Percentiles rank a stretch among this genome's conserved stretches.
Evolutionary conservation across 2,329 filamentous ascomycete species (phyloP).

Genomic region (Aschersonia sp.): DNA sequence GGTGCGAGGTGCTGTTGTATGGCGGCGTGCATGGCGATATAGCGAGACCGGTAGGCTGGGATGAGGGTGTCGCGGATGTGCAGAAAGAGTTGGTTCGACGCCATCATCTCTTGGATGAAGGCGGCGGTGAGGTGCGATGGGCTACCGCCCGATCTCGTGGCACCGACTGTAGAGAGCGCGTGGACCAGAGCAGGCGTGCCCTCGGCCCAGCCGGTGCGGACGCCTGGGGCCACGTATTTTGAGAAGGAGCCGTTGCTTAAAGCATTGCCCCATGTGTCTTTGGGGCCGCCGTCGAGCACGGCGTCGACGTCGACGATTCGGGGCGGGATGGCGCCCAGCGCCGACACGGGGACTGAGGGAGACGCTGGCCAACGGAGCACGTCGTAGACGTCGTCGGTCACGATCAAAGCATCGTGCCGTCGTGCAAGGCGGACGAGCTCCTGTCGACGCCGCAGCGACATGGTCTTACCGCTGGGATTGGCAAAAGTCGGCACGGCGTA

Average conservation of each 20-base stretch:
- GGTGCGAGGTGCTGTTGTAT: constrained; percentile 8
- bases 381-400: constrained; percentile 91
- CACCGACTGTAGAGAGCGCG: constrained; percentile 37
- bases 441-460: constrained; percentile 53
- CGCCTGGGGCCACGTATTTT: constrained; percentile 72
- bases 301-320: constrained; percentile 2
- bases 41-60: constrained; percentile 8
- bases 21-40: constrained; percentile 6
- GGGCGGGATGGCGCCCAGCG: constrained; percentile 53
- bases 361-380: constrained; percentile 61
- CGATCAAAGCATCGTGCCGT: constrained; percentile 64
- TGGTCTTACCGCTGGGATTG: constrained; percentile 77
- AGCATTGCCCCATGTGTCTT: constrained; percentile 59
- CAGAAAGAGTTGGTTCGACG: constrained; percentile 5
- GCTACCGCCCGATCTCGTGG: constrained; percentile 41
- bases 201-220: constrained; percentile 82
- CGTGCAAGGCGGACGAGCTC: constrained; percentile 64
- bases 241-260: constrained; percentile 82
- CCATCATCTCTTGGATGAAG: constrained; percentile 8
- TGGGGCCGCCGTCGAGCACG: constrained; percentile 1
- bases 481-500: constrained; percentile 82
- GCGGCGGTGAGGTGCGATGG: constrained; percentile 15
- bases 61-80: constrained; percentile 8
- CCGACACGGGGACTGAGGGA: constrained; percentile 45
- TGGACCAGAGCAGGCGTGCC: constrained; percentile 40